phyloP scores from a whole-genome alignment of 2,329 filamentous ascomycete genomes.

The Sclerotinia nivalis region DNA sequence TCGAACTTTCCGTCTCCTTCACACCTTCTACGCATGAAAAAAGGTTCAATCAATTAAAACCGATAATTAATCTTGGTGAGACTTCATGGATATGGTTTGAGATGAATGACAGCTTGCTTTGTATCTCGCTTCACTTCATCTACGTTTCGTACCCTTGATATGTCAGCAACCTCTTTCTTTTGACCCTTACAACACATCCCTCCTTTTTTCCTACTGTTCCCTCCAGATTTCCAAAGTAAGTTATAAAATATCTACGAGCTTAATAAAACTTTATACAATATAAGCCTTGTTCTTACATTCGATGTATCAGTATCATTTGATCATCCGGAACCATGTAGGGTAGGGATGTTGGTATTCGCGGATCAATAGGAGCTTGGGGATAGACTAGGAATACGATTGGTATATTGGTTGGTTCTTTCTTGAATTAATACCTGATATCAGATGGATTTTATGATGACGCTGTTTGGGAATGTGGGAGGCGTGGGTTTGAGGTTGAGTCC shows the following conservation, averaged over 20 bases:
- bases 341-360: background rate
- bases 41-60: background rate
- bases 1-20: background rate
- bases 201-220: background rate
- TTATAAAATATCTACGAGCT: background rate
- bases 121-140: constrained; percentile 17
- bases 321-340: background rate
- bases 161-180: constrained; percentile 2
- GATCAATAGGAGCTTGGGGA: background rate
- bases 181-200: background rate
- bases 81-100: background rate
- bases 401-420: background rate
- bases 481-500: background rate
- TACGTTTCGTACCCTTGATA: constrained; percentile 16
- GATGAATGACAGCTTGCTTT: background rate
- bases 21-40: background rate
- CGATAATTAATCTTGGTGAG: background rate
- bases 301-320: background rate
- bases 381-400: background rate
- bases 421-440: background rate
- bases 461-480: background rate
- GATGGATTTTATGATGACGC: background rate
- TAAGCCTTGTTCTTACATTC: background rate
- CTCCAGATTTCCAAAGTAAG: background rate
- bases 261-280: background rate